phyloP scores from a whole-genome alignment of 345 rosid genomes.

The Lepidium didymum region DNA sequence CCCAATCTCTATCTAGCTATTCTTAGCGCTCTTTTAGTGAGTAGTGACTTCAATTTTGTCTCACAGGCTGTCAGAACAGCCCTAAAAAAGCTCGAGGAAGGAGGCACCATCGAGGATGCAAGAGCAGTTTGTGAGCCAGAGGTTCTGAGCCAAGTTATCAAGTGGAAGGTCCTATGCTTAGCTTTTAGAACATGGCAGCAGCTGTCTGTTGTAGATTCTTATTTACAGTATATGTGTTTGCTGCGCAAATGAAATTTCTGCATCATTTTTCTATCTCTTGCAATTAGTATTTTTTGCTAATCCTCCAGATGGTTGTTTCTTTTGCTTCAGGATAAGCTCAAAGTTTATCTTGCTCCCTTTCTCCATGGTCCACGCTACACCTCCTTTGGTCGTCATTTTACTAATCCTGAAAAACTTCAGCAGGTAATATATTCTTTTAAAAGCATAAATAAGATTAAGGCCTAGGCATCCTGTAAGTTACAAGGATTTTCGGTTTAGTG shows the following conservation, averaged over 20 bases:
- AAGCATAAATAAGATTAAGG: background rate
- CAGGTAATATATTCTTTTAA: slow-evolving; percentile 40
- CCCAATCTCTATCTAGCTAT: background rate
- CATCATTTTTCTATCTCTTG: background rate
- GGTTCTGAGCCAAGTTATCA: slow-evolving; percentile 54
- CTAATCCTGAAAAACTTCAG: slow-evolving; percentile 72
- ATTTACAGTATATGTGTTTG: background rate
- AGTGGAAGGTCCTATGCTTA: slow-evolving; percentile 69
- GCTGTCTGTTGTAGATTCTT: background rate
- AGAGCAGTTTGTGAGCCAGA: slow-evolving; percentile 81
- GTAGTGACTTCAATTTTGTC: background rate
- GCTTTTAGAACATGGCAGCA: background rate
- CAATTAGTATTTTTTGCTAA: background rate
- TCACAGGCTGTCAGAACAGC: slow-evolving; percentile 80
- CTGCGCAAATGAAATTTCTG: background rate
- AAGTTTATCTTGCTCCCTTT: slow-evolving; percentile 80
- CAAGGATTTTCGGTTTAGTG: background rate
- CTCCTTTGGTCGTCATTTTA: slow-evolving; percentile 95
- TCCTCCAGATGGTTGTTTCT: slow-evolving; percentile 3
- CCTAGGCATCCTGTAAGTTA: background rate
- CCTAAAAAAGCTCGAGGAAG: slow-evolving; percentile 55
- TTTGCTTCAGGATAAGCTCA: slow-evolving; percentile 63
- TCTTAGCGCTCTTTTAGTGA: background rate
- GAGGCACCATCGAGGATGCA: slow-evolving; percentile 72
- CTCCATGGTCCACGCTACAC: slow-evolving; percentile 74